Percentiles rank a stretch among this genome's conserved stretches.
Conservation (phyloP, 331 rosid genomes). For the Cydonia oblonga region DNA sequence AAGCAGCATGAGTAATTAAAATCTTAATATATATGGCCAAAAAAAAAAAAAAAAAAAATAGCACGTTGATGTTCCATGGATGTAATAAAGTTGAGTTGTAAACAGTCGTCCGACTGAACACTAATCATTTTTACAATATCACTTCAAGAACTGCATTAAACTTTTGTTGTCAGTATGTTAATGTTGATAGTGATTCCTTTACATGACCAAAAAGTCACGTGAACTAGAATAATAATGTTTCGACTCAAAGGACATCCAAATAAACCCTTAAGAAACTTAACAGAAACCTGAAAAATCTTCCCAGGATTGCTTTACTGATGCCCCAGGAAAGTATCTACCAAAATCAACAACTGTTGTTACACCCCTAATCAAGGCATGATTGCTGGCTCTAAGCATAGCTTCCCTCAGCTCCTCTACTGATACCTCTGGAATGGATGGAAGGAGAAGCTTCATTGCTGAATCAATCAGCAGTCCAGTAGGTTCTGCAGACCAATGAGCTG, state of each 20-base stretch:
- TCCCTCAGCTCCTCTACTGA: slow-evolving; percentile 60
- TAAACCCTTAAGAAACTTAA: slow-evolving; percentile 3
- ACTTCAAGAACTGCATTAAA: not conserved
- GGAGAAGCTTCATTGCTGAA: slow-evolving; percentile 45
- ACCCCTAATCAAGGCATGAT: slow-evolving; percentile 47
- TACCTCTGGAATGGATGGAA: slow-evolving; percentile 41
- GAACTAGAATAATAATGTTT: not conserved
- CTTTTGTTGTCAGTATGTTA: not conserved
- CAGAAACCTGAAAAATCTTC: slow-evolving; percentile 65
- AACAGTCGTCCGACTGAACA: not conserved
- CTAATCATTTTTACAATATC: not conserved
- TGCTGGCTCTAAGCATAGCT: slow-evolving; percentile 61
- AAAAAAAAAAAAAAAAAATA: not conserved
- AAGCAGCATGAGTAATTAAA: not conserved
- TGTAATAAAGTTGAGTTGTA: not conserved
- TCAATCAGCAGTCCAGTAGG: slow-evolving; percentile 69
- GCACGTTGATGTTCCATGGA: not conserved
- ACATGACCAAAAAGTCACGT: not conserved
- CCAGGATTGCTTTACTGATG: slow-evolving; percentile 47
- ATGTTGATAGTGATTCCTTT: not conserved
- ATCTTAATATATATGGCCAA: not conserved
- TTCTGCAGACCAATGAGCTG: slow-evolving; percentile 32
- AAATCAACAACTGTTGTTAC: slow-evolving; percentile 79
- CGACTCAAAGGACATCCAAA: not conserved
- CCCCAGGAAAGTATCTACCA: slow-evolving; percentile 69